Conservation (phyloP, 768 basidiomycete genomes). For the Tulasnella sp. region DNA sequence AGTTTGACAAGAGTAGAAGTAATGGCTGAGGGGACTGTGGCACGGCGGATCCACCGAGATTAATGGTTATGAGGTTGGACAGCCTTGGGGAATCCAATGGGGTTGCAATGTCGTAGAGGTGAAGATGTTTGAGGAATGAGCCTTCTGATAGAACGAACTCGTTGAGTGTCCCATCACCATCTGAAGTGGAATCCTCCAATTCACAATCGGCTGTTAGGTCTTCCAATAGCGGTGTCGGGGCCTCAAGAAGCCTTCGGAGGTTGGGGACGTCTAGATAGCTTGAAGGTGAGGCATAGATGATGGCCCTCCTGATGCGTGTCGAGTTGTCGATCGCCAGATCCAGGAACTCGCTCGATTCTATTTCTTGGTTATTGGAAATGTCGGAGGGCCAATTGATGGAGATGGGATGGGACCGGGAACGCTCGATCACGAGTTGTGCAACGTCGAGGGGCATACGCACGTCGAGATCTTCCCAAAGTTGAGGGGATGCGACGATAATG, state of each 20-base stretch:
- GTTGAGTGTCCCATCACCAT: not conserved
- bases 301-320: not conserved
- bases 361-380: not conserved
- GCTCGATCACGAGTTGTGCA: not conserved
- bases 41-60: not conserved
- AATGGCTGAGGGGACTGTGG: not conserved
- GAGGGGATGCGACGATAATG: not conserved
- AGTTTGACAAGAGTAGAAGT: not conserved
- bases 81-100: not conserved
- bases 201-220: not conserved
- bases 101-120: not conserved
- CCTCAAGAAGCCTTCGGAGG: not conserved
- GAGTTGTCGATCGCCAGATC: not conserved
- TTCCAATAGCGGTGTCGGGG: not conserved
- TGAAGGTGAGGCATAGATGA: not conserved
- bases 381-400: not conserved
- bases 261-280: too few relatives aligned
- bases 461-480: not conserved
- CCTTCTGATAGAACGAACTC: not conserved
- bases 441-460: not conserved
- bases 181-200: not conserved
- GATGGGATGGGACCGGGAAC: not conserved
- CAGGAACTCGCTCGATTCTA: not conserved
- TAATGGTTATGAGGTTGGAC: not conserved
- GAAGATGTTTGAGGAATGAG: not conserved